Conservation (phyloP, 257 asterid genomes). For the Solanum dulcamara region DNA sequence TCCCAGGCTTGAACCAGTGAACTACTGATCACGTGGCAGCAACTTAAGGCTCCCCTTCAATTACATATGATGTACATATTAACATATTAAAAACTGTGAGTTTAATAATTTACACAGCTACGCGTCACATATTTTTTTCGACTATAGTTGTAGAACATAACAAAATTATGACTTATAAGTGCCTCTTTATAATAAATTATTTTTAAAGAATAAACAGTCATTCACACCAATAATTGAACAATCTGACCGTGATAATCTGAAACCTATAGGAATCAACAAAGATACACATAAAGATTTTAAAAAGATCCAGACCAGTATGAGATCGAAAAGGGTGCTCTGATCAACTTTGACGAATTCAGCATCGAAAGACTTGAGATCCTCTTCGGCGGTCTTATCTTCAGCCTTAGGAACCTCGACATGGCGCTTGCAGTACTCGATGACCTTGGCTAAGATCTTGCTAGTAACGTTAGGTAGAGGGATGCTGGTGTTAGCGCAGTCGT, state of each 20-base stretch:
- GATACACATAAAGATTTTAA: neutral
- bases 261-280: neutral
- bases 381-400: neutral
- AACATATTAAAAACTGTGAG: neutral
- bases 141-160: neutral
- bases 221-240: neutral
- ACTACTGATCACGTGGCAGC: too few species aligned
- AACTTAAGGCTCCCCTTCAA: neutral
- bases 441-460: conserved; percentile 24
- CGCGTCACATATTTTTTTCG: neutral
- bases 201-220: neutral
- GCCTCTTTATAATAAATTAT: neutral
- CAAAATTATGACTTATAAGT: neutral
- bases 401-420: conserved; percentile 12
- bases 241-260: neutral
- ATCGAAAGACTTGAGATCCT: conserved; percentile 12
- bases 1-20: too few species aligned
- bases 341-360: conserved; percentile 4
- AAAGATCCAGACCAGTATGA: conserved; percentile 1
- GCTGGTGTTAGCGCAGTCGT: conserved; percentile 18
- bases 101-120: neutral
- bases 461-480: conserved; percentile 34
- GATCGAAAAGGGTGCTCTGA: conserved; percentile 3
- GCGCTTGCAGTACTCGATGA: conserved; percentile 34
- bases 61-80: neutral